Base-by-base conservation (phyloP, 2,329 filamentous ascomycete species). In the Cladosporium sp. region DNA sequence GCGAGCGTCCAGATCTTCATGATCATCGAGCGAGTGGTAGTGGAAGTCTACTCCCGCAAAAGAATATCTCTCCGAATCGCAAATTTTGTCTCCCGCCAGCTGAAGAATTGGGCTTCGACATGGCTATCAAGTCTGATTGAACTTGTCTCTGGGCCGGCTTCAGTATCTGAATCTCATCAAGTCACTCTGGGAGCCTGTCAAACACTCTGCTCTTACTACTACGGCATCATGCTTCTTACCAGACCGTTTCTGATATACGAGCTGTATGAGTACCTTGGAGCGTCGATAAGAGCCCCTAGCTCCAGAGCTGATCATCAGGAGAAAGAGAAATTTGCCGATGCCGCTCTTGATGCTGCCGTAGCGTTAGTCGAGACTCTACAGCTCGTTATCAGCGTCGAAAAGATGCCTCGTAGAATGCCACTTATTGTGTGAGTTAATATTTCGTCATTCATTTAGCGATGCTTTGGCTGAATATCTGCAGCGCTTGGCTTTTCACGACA, bases 221-320 rank as follows among this genome's bases (percentile, higher is more conserved):
- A 76, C 65, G 75, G 73, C 1, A 78, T 79, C 38, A 78, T 79
- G 60, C 64, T 79, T 3, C 61, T 79, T 3, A 77, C 76, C 6
- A 65, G 76, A n/a, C 76, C 76, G 1, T 79, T 79, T 50, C 64
- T 79, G 9, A 72, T 78, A 20, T 79, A 76, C 56, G 72, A 76
- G 43, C 66, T 78, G 1, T 76, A 68, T 44, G 65, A 68, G 36
- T 65, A 64, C 9, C 45, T 68, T 27, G 66, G 62, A 22, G 63
- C 61, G 13, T 51, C 56, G 7, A 34, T 57, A 3, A 55, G 54
- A 32, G 45, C 41, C 1, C 54, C 51, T 11, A 54, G 44, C 4
- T 53, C 50, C 6, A 54, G 54, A 8, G 41, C 45, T 4, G 56
- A 59, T 17, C 54, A 61, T 24, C 40, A 54, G 6, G 59, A 56